phyloP scores from a whole-genome alignment of 257 asterid genomes.

The Solanum gracilifrons region DNA sequence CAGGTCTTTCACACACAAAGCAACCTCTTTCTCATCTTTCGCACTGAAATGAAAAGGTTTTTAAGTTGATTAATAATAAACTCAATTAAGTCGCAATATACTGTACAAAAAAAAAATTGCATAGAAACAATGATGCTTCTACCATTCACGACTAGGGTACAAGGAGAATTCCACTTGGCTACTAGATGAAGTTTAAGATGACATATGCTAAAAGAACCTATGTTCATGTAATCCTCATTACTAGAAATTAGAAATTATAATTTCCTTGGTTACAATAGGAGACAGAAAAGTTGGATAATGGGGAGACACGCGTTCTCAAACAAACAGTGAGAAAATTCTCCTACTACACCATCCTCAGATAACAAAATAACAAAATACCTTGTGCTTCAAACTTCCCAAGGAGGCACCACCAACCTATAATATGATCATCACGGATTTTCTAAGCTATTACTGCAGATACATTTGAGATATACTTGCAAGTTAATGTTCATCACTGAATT shows the following conservation, averaged over 20 bases:
- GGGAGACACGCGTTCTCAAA: not conserved
- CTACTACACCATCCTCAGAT: not conserved
- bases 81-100: not conserved
- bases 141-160: not conserved
- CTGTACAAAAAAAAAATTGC: not conserved
- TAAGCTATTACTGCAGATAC: not conserved
- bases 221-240: not conserved
- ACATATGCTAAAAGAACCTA: not conserved
- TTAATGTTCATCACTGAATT: not conserved
- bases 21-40: constrained; percentile 74
- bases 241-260: not conserved
- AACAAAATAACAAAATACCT: not conserved
- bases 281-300: not conserved
- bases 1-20: constrained; percentile 71
- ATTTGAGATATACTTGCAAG: not conserved
- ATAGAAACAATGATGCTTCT: not conserved
- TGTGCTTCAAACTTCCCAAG: not conserved
- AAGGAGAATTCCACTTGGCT: not conserved
- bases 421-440: not conserved
- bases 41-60: constrained; percentile 36
- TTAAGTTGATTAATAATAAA: not conserved
- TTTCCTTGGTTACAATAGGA: not conserved
- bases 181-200: not conserved
- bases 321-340: not conserved
- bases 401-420: not conserved